Conservation (phyloP, 352 stramenopile species). For the Thalassiosira hispida region DNA sequence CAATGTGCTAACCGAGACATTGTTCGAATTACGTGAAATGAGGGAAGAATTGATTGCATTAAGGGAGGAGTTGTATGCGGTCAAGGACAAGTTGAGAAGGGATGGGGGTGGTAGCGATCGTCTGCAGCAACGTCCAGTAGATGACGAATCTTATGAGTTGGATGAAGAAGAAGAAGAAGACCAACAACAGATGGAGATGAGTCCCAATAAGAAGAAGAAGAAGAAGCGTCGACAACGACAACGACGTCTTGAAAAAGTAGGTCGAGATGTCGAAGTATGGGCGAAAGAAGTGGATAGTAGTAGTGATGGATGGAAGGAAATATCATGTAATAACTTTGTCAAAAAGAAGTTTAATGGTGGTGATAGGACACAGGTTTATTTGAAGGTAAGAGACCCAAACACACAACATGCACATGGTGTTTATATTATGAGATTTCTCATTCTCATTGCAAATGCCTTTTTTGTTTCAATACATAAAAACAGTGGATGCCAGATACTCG, state of each 20-base stretch:
- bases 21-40: constrained; percentile 64
- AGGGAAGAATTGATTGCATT: constrained; percentile 64
- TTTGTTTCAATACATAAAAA: no score
- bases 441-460: no score
- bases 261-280: constrained; percentile 75
- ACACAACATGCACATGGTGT: not conserved
- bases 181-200: not conserved
- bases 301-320: constrained; percentile 71
- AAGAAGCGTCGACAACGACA: constrained; percentile 7
- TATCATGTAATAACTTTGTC: constrained; percentile 74
- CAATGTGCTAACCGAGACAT: constrained; percentile 46
- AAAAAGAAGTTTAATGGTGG: constrained; percentile 65
- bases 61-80: constrained; percentile 53
- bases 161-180: not conserved
- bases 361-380: constrained; percentile 62
- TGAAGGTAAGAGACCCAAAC: constrained; percentile 54
- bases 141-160: not conserved
- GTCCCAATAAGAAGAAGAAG: not conserved
- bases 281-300: constrained; percentile 43
- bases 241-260: constrained; percentile 57
- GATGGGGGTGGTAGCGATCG: constrained; percentile 1
- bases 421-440: not conserved
- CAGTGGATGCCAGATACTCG: constrained; percentile 82
- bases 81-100: constrained; percentile 36
- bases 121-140: not conserved